Evolutionary conservation across 2,329 filamentous ascomycete species (phyloP).

Genomic region (Xylariaceae sp.): DNA sequence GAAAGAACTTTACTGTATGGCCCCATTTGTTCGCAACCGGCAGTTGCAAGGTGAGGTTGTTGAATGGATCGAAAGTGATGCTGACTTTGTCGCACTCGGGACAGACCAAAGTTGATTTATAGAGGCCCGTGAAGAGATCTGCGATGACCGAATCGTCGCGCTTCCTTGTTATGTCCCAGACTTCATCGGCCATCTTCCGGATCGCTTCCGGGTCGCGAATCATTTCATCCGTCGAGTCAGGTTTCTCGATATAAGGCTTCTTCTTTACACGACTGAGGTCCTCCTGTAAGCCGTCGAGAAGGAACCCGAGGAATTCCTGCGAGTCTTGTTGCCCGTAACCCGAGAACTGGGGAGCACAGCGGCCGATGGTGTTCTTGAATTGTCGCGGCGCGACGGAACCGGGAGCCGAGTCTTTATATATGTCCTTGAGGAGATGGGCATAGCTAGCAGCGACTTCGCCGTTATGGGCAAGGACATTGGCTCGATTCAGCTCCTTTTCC

Average conservation of each 20-base stretch:
- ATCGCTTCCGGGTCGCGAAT: slow-evolving; percentile 77
- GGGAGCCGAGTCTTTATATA: slow-evolving; percentile 65
- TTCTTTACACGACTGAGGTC: slow-evolving; percentile 90
- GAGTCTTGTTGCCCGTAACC: slow-evolving; percentile 96
- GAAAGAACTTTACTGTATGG: slow-evolving; percentile 70
- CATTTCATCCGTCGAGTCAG: slow-evolving; percentile 95
- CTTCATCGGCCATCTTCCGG: slow-evolving; percentile 75
- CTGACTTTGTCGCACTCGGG: slow-evolving; percentile 89
- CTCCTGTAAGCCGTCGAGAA: slow-evolving; percentile 91
- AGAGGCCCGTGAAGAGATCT: slow-evolving; percentile 94
- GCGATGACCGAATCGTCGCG: slow-evolving; percentile 94
- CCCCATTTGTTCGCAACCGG: slow-evolving; percentile 81
- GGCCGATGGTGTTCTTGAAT: slow-evolving; percentile 79
- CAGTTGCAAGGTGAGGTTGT: slow-evolving; percentile 84
- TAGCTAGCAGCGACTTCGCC: slow-evolving; percentile 86
- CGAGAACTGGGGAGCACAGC: slow-evolving; percentile 78
- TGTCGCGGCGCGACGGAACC: slow-evolving; percentile 70
- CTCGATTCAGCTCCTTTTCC: slow-evolving; percentile 73
- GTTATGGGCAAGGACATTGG: slow-evolving; percentile 79
- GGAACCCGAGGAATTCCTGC: slow-evolving; percentile 91
- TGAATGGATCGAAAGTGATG: slow-evolving; percentile 98
- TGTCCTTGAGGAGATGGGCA: slow-evolving; percentile 65
- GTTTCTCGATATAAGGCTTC: slow-evolving; percentile 97
- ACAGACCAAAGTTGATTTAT: slow-evolving; percentile 94
- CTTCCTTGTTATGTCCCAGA: slow-evolving; percentile 86